Evolutionary conservation across 495 filamentous ascomycete genomes (phyloP).

Genomic region (Endocarpon pusillum): DNA sequence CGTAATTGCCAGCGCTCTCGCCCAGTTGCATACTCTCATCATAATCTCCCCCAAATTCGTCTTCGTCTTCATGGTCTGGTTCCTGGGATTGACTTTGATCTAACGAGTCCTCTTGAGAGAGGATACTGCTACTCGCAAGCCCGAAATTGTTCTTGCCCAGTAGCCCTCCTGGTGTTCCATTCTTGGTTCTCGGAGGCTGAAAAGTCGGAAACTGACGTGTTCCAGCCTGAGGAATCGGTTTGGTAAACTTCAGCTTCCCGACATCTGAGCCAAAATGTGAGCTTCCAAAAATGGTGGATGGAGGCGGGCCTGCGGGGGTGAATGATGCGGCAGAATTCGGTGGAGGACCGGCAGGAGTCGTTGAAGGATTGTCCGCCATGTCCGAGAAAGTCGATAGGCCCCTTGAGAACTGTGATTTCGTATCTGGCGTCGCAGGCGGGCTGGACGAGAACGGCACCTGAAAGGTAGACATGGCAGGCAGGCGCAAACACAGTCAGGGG

Average conservation of each 20-base stretch:
- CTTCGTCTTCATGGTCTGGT: constrained; percentile 15
- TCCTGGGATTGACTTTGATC: too few species aligned
- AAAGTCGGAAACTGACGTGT: too few species aligned
- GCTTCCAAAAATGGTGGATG: constrained; percentile 45
- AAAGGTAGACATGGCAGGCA: too few species aligned
- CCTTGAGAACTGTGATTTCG: not conserved
- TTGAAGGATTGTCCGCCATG: constrained; percentile 41
- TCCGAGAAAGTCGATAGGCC: constrained; percentile 17
- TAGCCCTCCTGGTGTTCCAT: too few species aligned
- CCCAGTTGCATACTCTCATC: constrained; percentile 13
- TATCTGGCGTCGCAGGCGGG: constrained; percentile 23
- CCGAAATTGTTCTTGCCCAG: too few species aligned
- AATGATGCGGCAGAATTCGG: constrained; percentile 53
- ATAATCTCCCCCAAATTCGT: constrained; percentile 15
- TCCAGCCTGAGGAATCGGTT: too few species aligned
- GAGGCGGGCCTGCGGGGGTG: constrained; percentile 54
- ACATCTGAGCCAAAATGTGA: constrained; percentile 37
- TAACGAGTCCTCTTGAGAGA: too few species aligned
- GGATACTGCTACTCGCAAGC: too few species aligned
- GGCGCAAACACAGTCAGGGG: too few species aligned
- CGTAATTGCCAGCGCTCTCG: too few species aligned
- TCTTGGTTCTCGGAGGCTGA: too few species aligned
- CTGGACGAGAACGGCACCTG: constrained; percentile 21
- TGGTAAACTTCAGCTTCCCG: too few species aligned
- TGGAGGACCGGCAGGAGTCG: constrained; percentile 61